A percentile compares a stretch with the other conserved stretches of the same genome.
These are phyloP conservation scores for Stagonosporopsis vannaccii DNA, from an alignment of 2,329 filamentous ascomycete genomes.

Conservation along the genomic window DNA sequence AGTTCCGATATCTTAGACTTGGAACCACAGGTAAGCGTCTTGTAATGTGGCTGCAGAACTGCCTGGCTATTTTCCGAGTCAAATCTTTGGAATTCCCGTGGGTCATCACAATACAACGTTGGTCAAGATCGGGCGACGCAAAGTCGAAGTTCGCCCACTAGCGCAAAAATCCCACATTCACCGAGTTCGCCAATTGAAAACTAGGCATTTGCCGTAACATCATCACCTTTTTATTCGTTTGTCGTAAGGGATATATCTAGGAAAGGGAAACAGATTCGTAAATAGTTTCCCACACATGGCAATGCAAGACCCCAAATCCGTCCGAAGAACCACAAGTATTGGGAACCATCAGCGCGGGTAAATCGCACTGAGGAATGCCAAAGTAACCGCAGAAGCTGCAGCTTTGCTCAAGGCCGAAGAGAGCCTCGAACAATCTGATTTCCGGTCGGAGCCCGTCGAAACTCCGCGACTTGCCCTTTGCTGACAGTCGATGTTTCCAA, in stretches of 20 bases:
- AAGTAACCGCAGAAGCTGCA: slow-evolving; percentile 37
- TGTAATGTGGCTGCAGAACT: not conserved
- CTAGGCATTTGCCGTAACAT: slow-evolving; percentile 37
- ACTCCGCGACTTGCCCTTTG: slow-evolving; percentile 37
- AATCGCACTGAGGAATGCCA: slow-evolving; percentile 41
- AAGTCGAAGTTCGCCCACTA: slow-evolving; percentile 29
- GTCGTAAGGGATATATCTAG: slow-evolving; percentile 47
- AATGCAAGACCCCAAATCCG: slow-evolving; percentile 49
- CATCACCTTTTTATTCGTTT: slow-evolving; percentile 48
- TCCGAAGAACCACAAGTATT: slow-evolving; percentile 48
- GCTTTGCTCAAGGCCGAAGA: slow-evolving; percentile 32
- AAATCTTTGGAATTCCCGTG: not conserved
- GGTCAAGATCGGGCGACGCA: not conserved
- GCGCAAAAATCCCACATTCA: slow-evolving; percentile 34
- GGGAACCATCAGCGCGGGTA: slow-evolving; percentile 42
- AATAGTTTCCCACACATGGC: slow-evolving; percentile 47
- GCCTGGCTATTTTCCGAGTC: not conserved
- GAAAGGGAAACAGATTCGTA: slow-evolving; percentile 42
- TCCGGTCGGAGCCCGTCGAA: slow-evolving; percentile 34
- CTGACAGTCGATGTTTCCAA: slow-evolving; percentile 38
- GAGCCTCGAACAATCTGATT: slow-evolving; percentile 31
- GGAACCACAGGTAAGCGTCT: not conserved
- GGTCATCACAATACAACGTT: not conserved
- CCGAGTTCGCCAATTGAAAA: slow-evolving; percentile 31
- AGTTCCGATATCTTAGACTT: not conserved